Base-by-base conservation (phyloP, 2,329 filamentous ascomycete genomes). In the Dactylonectria macrodidyma region DNA sequence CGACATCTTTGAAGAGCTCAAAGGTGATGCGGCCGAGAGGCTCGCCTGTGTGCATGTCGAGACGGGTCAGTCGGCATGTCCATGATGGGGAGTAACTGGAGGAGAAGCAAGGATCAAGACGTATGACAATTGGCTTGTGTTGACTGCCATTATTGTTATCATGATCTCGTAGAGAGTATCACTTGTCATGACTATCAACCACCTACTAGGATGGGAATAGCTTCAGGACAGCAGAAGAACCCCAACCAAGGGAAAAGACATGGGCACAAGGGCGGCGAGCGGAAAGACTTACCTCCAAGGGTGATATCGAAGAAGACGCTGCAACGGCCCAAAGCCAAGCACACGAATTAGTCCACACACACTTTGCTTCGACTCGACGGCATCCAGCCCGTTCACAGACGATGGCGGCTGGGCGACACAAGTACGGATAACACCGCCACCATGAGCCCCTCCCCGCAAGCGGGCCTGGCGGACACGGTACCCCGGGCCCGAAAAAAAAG, bases 1-100 rank as follows among this genome's bases (percentile, higher is more conserved):
- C 93, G 24, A 92, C 86, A 82, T 97, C 89, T 68, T 91, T 90
- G 86, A 96, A 98, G 69, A 99, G 90, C 82, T 98, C 94, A 81
- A 97, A 95, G 73, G 93, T 95, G 77, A 97, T 90, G 65, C 95
- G 91, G 70, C 95, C 95, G 16, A 97, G 88, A 3, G 93, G 91
- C 78, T 97, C 93, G 68, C 95, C 95, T 96, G 73, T 14, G 61
- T 12, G n/a, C 24, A 30, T 5, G 30, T 38, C 14, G 26, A 24
- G 33, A 51, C 44, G 19, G 16, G 26, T 58, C 16, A 22, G 30
- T 26, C 33, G 50, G 41, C 14, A n/a, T 38, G 24, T 30, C 48
- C 16, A 30, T 33, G 14, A n/a, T 58, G 33, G 22, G 22, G 57
- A 3, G n/a, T 36, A 44, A 44, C 12, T 52, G 50, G n/a, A 9